A percentile compares a stretch with the other conserved stretches of the same genome.
These are phyloP conservation scores for Asterella californica DNA, from an alignment of 225 moss, liverwort and hornwort species.

Conservation along the genomic window DNA sequence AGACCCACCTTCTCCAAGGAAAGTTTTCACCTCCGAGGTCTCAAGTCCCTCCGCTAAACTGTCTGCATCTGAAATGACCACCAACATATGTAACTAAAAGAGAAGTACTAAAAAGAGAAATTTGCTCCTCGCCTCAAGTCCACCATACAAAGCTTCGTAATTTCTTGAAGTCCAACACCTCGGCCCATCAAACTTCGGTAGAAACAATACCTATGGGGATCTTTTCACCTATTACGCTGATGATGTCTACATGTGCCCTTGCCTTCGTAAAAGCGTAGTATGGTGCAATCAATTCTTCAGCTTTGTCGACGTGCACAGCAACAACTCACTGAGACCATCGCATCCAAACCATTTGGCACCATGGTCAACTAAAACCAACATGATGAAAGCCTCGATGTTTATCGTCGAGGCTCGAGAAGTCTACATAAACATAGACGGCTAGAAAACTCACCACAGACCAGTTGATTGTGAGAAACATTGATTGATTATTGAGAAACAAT, in stretches of 20 bases:
- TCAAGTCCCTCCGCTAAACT: constrained; percentile 46
- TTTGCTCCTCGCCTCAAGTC: background rate
- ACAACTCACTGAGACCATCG: background rate
- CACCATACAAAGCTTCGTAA: background rate
- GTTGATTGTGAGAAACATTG: constrained; percentile 44
- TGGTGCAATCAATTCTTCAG: constrained; percentile 70
- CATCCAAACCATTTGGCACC: background rate
- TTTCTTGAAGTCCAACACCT: background rate
- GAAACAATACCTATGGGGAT: constrained; percentile 67
- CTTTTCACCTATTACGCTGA: constrained; percentile 74
- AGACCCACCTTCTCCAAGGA: constrained; percentile 51
- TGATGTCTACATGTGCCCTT: constrained; percentile 62
- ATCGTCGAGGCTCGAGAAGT: background rate
- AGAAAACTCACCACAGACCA: constrained; percentile 62
- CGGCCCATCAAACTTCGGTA: background rate
- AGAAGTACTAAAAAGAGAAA: background rate
- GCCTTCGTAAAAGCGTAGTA: constrained; percentile 68
- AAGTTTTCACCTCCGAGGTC: constrained; percentile 58
- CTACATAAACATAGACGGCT: background rate
- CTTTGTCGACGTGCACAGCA: constrained; percentile 38
- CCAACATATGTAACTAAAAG: background rate
- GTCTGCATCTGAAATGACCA: constrained; percentile 37
- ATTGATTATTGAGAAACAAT: too few species aligned
- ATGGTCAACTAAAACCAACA: background rate
- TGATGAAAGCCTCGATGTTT: background rate